phyloP scores from a whole-genome alignment of 768 basidiomycete genomes.

The Termitomyces sp. region DNA sequence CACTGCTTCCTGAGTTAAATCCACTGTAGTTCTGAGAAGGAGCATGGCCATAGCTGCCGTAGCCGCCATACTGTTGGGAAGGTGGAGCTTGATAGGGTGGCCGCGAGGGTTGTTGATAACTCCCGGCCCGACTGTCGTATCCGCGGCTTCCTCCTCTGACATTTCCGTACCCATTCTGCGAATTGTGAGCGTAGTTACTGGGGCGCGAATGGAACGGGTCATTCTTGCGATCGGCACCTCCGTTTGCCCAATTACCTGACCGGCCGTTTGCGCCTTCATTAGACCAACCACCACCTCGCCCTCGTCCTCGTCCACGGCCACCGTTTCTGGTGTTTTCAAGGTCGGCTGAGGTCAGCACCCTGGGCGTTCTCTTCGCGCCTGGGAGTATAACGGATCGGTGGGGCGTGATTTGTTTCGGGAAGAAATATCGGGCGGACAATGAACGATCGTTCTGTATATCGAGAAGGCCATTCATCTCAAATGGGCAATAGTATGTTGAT shows the following conservation, averaged over 20 bases:
- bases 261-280: slow-evolving; percentile 11
- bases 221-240: slow-evolving; percentile 32
- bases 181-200: slow-evolving; percentile 28
- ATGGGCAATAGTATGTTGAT: slow-evolving; percentile 79
- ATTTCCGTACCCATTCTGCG: slow-evolving; percentile 20
- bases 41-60: slow-evolving; percentile 14
- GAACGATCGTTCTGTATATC: slow-evolving; percentile 88
- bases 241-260: slow-evolving; percentile 22
- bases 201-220: slow-evolving; percentile 44
- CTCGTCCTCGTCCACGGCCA: slow-evolving; percentile 44
- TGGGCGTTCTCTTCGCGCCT: slow-evolving; percentile 54
- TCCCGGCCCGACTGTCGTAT: slow-evolving; percentile 26
- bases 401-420: slow-evolving; percentile 81
- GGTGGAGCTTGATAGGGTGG: slow-evolving; percentile 24
- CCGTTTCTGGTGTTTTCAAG: slow-evolving; percentile 62
- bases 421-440: slow-evolving; percentile 81
- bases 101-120: slow-evolving; percentile 30
- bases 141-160: slow-evolving; percentile 21
- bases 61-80: slow-evolving; percentile 27
- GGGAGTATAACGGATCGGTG: slow-evolving; percentile 83
- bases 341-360: slow-evolving; percentile 64
- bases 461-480: slow-evolving; percentile 51
- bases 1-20: slow-evolving; percentile 20
- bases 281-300: slow-evolving; percentile 30
- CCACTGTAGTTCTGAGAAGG: slow-evolving; percentile 24